These are phyloP conservation scores for Stemphylium lycopersici DNA, from an alignment of 2,329 filamentous ascomycete genomes.

Conservation along the genomic window DNA sequence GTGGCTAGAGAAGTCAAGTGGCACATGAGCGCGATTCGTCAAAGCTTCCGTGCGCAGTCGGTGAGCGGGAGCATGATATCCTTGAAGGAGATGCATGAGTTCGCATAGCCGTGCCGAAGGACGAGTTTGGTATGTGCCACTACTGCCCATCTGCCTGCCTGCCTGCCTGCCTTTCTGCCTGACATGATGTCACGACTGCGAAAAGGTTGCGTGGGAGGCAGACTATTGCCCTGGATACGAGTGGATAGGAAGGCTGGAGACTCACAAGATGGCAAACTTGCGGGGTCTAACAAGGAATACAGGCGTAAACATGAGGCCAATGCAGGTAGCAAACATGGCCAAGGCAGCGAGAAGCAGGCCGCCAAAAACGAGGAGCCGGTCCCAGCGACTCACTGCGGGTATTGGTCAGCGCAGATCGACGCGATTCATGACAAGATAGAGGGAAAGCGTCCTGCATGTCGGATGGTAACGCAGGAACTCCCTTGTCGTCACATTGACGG, in stretches of 20 bases:
- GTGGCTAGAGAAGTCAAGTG: conserved; percentile 48
- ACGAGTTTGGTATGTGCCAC: conserved; percentile 35
- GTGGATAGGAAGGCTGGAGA: conserved; percentile 47
- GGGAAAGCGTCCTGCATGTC: conserved; percentile 49
- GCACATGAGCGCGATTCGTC: conserved; percentile 33
- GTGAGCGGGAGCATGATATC: conserved; percentile 16
- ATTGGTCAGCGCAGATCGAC: conserved; percentile 41
- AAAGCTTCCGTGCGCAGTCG: conserved; percentile 19
- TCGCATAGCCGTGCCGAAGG: conserved; percentile 39
- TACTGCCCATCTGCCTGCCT: conserved; percentile 32
- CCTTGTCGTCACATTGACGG: conserved; percentile 40
- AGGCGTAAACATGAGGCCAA: conserved; percentile 77
- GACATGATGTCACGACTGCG: conserved; percentile 18
- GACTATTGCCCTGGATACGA: conserved; percentile 17
- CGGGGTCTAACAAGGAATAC: conserved; percentile 78
- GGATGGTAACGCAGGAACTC: conserved; percentile 52
- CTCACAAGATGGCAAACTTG: conserved; percentile 98
- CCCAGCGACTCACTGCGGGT: conserved; percentile 88
- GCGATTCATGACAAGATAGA: conserved; percentile 30
- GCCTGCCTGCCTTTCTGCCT: conserved; percentile 32
- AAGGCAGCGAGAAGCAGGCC: conserved; percentile 56
- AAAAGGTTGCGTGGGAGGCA: conserved; percentile 28
- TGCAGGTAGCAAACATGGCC: conserved; percentile 91
- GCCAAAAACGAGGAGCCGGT: conserved; percentile 88
- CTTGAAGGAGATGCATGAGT: conserved; percentile 31